Conservation (phyloP, 345 rosid genomes). For the Salix arbutifolia region DNA sequence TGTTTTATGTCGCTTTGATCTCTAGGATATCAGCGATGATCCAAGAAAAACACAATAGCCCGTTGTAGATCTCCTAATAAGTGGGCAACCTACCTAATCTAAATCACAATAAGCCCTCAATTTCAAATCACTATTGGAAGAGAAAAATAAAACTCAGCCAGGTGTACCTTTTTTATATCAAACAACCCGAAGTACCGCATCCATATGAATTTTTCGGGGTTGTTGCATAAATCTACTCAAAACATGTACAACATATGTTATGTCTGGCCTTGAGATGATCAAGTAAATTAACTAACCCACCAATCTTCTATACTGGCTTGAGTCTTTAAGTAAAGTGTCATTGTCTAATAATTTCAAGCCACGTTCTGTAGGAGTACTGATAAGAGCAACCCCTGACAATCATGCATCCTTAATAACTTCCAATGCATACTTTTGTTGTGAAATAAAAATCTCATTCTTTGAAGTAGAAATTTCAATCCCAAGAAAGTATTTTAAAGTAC, state of each 20-base stretch:
- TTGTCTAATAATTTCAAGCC: not conserved
- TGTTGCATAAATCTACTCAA: not conserved
- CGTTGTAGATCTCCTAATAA: not conserved
- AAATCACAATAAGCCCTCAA: not conserved
- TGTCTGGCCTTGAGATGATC: constrained; percentile 2
- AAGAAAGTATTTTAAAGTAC: not conserved
- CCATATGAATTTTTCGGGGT: not conserved
- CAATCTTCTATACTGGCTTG: not conserved
- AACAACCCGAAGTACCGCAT: too few relatives aligned
- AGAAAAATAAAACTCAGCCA: not conserved
- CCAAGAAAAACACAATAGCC: not conserved
- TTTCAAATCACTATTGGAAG: not conserved
- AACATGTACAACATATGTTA: not conserved
- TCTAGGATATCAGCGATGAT: not conserved
- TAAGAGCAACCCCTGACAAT: not conserved
- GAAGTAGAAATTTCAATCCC: not conserved
- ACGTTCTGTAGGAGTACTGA: not conserved
- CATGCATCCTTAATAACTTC: not conserved
- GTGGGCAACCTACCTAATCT: not conserved
- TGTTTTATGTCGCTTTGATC: not conserved
- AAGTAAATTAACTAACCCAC: not conserved
- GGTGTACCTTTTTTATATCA: too few relatives aligned
- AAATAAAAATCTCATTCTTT: not conserved
- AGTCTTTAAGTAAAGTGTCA: not conserved
- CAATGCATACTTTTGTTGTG: not conserved